Base-by-base conservation (phyloP, 495 filamentous ascomycete species). In the Clavariopsis aquatica region DNA sequence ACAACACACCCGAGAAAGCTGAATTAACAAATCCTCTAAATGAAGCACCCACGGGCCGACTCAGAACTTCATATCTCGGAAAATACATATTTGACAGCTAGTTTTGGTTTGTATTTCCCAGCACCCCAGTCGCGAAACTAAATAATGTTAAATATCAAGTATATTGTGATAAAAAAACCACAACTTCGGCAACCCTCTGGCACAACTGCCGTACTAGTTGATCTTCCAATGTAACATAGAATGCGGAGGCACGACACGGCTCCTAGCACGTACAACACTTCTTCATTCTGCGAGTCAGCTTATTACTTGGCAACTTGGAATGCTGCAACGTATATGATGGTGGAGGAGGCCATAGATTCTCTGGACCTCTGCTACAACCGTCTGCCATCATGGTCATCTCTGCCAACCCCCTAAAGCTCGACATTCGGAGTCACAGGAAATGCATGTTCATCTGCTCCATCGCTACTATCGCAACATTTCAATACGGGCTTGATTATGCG, bases 401-500 rank as follows among this genome's bases (percentile, higher is more conserved):
- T 13, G 57, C 57, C 15, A 61, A 61, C 19, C 57, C 57, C 12
- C 31, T 61, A n/a, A 51, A 61, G 20, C 57, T 52, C 8, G 57
- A 61, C 43, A 9, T 61, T 6, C 57, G 57, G 6, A 47, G 38
- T 27, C 56, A 59, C 31, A 10, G n/a, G 7, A 59, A 59, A 22
- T 59, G 56, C 31, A 20, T 59, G 5, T n/a, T 12, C 3, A 49
- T 59, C 4, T 59, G 56, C 43, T 59, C 45, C 41, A 23, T 59
- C 23, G 56, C 56, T 7, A 59, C 56, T 6, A 47, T 59, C 8
- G 20, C 56, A n/a, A 59, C 56, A 5, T 59, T 59, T 22, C 56
- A 59, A 20, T 59, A 59, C 26, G 56, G 56, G 1, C 56, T 59
- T 22, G 56, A 59, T 24, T 59, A 59, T 34, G 56, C 56, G 6